These are phyloP conservation scores for Hamigera avellanea DNA, from an alignment of 495 filamentous ascomycete genomes.

Conservation along the genomic window DNA sequence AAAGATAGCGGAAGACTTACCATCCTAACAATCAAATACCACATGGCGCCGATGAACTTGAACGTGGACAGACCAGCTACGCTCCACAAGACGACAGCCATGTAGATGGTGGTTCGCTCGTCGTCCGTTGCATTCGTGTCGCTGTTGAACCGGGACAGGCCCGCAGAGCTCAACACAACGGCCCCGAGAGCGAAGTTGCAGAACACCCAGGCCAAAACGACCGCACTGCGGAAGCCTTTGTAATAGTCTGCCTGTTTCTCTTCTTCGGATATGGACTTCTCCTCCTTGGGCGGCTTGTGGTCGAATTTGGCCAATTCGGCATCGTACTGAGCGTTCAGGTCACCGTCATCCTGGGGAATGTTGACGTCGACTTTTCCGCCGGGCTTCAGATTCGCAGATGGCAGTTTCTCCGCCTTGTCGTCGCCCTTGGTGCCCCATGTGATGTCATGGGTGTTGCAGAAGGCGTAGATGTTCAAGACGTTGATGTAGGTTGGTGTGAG, in stretches of 20 bases:
- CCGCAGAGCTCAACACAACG: constrained; percentile 76
- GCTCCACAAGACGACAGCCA: constrained; percentile 83
- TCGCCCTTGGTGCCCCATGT: constrained; percentile 97
- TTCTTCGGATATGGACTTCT: constrained; percentile 42
- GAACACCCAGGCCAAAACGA: constrained; percentile 94
- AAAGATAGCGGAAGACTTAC: no score
- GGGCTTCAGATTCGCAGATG: constrained; percentile 68
- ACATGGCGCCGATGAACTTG: constrained; percentile 82
- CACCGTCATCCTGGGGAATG: constrained; percentile 74
- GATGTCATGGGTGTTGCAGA: constrained; percentile 96
- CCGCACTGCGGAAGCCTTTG: constrained; percentile 82
- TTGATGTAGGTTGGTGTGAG: constrained; percentile 94
- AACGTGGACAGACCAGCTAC: constrained; percentile 81
- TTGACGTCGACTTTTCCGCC: constrained; percentile 91
- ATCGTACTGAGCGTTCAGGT: constrained; percentile 91
- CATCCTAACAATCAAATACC: constrained; percentile 91
- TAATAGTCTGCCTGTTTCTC: constrained; percentile 98
- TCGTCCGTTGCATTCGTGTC: constrained; percentile 22
- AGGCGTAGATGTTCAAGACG: constrained; percentile 93
- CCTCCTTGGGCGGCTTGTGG: constrained; percentile 57
- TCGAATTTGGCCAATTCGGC: constrained; percentile 66
- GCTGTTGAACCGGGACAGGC: constrained; percentile 53
- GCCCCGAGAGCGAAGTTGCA: constrained; percentile 85
- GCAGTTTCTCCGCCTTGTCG: constrained; percentile 76
- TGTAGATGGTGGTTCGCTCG: constrained; percentile 61